A percentile compares a stretch with the other conserved stretches of the same genome.
Conservation (phyloP, 805 yeast species). For the Jamesozyma piceae region DNA sequence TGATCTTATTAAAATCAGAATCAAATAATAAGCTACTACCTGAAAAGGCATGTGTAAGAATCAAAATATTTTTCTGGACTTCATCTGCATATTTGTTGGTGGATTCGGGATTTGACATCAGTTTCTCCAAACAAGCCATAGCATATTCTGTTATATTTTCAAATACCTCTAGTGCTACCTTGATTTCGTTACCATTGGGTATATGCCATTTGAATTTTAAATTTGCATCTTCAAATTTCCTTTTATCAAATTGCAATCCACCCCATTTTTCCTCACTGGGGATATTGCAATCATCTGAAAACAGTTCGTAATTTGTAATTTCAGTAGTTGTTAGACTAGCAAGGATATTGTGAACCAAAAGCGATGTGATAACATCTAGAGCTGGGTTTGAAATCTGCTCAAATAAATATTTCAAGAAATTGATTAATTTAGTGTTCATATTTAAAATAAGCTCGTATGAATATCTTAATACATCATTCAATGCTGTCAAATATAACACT, state of each 20-base stretch:
- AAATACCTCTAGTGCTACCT: conserved; percentile 52
- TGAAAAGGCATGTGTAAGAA: conserved; percentile 50
- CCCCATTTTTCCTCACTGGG: conserved; percentile 58
- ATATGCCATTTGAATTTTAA: conserved; percentile 64
- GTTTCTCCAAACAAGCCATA: conserved; percentile 34
- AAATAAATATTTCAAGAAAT: conserved; percentile 26
- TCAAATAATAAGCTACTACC: conserved; percentile 70
- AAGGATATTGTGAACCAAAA: conserved; percentile 57
- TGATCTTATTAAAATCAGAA: conserved; percentile 45
- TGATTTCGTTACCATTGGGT: conserved; percentile 50
- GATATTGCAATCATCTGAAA: conserved; percentile 36
- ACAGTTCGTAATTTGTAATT: conserved; percentile 45
- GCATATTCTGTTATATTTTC: conserved; percentile 38
- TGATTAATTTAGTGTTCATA: conserved; percentile 37
- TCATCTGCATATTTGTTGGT: conserved; percentile 36
- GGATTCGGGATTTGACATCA: conserved; percentile 16
- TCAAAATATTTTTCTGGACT: conserved; percentile 45
- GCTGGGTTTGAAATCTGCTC: conserved; percentile 39
- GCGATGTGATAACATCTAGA: conserved; percentile 49
- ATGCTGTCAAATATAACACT: conserved; percentile 57
- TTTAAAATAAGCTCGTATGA: conserved; percentile 45
- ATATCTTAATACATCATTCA: conserved; percentile 63
- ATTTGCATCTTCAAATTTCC: conserved; percentile 40
- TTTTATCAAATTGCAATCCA: conserved; percentile 49
- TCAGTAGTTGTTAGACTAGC: conserved; percentile 55